Conservation (phyloP, 2,329 filamentous ascomycete genomes). For the Macroventuria anomochaeta region DNA sequence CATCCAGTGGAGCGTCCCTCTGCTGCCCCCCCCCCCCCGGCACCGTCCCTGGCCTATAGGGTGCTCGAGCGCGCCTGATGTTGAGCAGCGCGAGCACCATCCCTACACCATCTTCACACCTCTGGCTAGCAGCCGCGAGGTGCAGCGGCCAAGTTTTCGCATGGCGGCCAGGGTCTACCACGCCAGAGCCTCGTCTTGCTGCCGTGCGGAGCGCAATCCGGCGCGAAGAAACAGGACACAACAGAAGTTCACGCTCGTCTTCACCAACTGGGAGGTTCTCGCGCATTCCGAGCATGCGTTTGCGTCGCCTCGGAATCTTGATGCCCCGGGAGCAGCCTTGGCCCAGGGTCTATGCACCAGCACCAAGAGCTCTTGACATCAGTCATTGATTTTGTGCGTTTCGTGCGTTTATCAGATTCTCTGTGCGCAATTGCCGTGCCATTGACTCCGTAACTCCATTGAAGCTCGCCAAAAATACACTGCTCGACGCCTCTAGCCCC, state of each 20-base stretch:
- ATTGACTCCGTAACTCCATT: not conserved
- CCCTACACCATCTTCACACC: conserved; percentile 10
- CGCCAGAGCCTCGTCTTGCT: conserved; percentile 5
- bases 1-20: not conserved
- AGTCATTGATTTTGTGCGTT: conserved; percentile 19
- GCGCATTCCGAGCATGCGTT: conserved; percentile 16
- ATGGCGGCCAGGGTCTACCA: conserved; percentile 4
- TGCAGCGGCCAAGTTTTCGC: conserved; percentile 11
- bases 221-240: not conserved
- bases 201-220: conserved; percentile 10
- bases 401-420: conserved; percentile 1
- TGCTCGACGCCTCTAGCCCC: conserved; percentile 29
- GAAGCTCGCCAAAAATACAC: conserved; percentile 18
- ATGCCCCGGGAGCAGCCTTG: conserved; percentile 26
- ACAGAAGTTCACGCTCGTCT: not conserved
- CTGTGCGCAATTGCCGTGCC: conserved; percentile 19
- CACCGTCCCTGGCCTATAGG: conserved; percentile 11
- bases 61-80: conserved; percentile 13
- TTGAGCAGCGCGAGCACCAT: conserved; percentile 13
- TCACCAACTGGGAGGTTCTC: conserved; percentile 1
- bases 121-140: not conserved
- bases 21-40: conserved; percentile 3
- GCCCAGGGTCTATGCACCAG: conserved; percentile 10
- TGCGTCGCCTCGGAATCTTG: conserved; percentile 27
- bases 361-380: conserved; percentile 7